These are phyloP conservation scores for Microdochium paspali DNA, from an alignment of 2,329 filamentous ascomycete genomes.

Conservation along the genomic window DNA sequence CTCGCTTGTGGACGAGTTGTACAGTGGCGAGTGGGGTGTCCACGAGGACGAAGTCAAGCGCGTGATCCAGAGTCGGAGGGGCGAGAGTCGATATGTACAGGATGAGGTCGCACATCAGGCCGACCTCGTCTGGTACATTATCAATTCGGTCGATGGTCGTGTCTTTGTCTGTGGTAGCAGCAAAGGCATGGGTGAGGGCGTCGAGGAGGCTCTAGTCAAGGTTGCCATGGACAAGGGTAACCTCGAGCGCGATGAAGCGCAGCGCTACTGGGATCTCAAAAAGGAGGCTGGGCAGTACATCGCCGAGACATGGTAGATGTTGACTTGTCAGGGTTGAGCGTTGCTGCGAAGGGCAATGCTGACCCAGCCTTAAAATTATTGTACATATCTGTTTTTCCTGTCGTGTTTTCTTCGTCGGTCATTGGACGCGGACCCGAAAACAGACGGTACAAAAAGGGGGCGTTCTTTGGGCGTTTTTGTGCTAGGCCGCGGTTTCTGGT, in stretches of 20 bases:
- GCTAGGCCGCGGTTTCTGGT: too few relatives aligned
- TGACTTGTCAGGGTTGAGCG: background rate
- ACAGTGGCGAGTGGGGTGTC: constrained; percentile 91
- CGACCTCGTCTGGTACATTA: constrained; percentile 96
- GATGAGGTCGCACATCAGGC: constrained; percentile 88
- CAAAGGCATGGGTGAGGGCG: constrained; percentile 96
- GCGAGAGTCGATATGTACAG: constrained; percentile 86
- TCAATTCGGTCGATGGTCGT: constrained; percentile 90
- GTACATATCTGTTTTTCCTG: background rate
- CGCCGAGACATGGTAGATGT: constrained; percentile 60
- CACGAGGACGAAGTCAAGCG: constrained; percentile 81
- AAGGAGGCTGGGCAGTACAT: constrained; percentile 92
- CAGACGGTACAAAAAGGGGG: too few relatives aligned
- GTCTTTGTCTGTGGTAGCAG: constrained; percentile 94
- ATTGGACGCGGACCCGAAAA: too few relatives aligned
- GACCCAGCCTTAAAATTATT: too few relatives aligned
- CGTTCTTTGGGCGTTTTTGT: too few relatives aligned
- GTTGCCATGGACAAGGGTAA: constrained; percentile 92
- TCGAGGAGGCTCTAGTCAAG: constrained; percentile 77
- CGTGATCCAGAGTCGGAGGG: constrained; percentile 66
- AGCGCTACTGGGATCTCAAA: constrained; percentile 85
- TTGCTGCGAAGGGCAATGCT: too few relatives aligned
- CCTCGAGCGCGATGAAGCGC: constrained; percentile 70
- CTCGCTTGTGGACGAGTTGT: constrained; percentile 88
- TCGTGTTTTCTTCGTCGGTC: too few relatives aligned